Percentiles rank a stretch among this genome's conserved stretches.
These are phyloP conservation scores for Oryza brachyantha DNA, from an alignment of 176 grass and related monocot genomes.

Conservation along the genomic window DNA sequence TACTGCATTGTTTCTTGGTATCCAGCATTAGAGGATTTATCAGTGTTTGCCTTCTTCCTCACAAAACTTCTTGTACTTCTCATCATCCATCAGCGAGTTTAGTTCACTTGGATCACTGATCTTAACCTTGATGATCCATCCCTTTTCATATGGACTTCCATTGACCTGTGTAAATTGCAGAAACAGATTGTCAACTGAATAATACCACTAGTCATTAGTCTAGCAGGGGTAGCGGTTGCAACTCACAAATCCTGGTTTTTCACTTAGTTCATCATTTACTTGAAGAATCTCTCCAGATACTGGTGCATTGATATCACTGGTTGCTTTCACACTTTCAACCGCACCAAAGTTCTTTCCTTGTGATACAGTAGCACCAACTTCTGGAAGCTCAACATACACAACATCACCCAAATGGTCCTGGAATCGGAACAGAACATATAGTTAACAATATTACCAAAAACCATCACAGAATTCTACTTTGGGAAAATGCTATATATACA, in stretches of 20 bases:
- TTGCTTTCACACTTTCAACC: conserved; percentile 98
- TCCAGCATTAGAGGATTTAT: background rate
- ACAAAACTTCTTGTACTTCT: conserved; percentile 77
- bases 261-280: conserved; percentile 60
- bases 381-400: conserved; percentile 90
- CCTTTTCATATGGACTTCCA: conserved; percentile 64
- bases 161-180: conserved; percentile 43
- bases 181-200: background rate
- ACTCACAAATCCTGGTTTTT: conserved; percentile 68
- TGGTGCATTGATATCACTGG: conserved; percentile 80
- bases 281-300: conserved; percentile 78
- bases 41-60: conserved; percentile 76
- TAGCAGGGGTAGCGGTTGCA: background rate
- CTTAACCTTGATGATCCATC: conserved; percentile 98
- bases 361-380: conserved; percentile 54
- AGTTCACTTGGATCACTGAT: conserved; percentile 57
- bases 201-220: background rate
- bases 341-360: conserved; percentile 79
- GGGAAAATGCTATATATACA: background rate
- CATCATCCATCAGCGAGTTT: conserved; percentile 72
- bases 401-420: conserved; percentile 97
- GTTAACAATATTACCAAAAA: background rate
- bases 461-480: background rate
- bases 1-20: background rate
- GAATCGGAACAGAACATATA: background rate